Conservation (phyloP, 23 red algal genomes). For the Gracilaria gracilis region DNA sequence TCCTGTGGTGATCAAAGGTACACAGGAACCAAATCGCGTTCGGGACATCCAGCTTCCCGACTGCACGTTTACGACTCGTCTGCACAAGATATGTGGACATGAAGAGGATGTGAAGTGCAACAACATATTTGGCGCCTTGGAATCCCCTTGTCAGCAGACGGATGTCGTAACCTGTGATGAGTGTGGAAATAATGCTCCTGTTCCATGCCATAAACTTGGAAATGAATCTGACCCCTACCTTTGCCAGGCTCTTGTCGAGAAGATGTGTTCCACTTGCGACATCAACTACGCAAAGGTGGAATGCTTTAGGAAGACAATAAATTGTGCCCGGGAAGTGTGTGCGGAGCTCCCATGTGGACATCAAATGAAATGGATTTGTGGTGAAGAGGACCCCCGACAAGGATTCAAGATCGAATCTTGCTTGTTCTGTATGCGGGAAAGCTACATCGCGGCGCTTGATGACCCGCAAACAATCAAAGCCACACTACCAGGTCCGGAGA, state of each 20-base stretch:
- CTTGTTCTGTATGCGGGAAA: constrained; percentile 31
- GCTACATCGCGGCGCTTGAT: not conserved
- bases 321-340: constrained; percentile 10
- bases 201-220: constrained; percentile 29
- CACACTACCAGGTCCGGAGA: not conserved
- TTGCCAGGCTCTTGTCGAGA: constrained; percentile 37
- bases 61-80: constrained; percentile 1
- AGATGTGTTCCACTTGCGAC: constrained; percentile 35
- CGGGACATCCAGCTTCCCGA: not conserved
- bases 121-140: constrained; percentile 32
- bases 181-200: not conserved
- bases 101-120: constrained; percentile 52
- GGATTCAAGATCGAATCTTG: constrained; percentile 13
- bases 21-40: not conserved
- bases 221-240: constrained; percentile 1
- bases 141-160: constrained; percentile 25
- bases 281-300: constrained; percentile 30
- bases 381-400: constrained; percentile 35
- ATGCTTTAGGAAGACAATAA: constrained; percentile 27
- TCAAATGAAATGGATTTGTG: constrained; percentile 41
- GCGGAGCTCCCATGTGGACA: constrained; percentile 36
- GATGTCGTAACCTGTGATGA: constrained; percentile 13
- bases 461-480: not conserved
- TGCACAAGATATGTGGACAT: constrained; percentile 46
- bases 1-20: constrained; percentile 41